phyloP scores from a whole-genome alignment of 345 rosid species.

The Cardamine occulta region DNA sequence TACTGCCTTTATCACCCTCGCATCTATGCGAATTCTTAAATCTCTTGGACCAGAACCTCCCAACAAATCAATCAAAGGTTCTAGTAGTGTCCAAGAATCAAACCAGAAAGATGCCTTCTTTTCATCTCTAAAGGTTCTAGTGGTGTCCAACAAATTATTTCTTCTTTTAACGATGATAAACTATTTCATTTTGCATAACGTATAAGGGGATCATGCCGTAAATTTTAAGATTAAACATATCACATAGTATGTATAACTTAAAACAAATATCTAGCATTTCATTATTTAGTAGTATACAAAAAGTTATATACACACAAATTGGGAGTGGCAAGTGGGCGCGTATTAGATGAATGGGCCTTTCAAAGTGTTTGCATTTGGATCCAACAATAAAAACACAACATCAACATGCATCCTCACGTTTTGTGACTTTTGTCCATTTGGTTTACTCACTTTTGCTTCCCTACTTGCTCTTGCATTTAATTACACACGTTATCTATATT shows the following conservation, averaged over 20 bases:
- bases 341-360: slow-evolving; percentile 15
- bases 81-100: too few relatives aligned
- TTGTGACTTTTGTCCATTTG: background rate
- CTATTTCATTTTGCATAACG: background rate
- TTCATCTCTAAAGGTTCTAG: too few relatives aligned
- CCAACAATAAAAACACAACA: background rate
- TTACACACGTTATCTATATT: background rate
- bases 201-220: background rate
- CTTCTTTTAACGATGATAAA: background rate
- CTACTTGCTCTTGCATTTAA: slow-evolving; percentile 17
- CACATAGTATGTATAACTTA: background rate
- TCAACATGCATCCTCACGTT: background rate
- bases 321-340: slow-evolving; percentile 1
- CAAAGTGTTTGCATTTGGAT: background rate
- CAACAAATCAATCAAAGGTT: too few relatives aligned
- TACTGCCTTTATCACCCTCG: too few relatives aligned
- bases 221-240: background rate
- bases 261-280: background rate
- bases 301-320: background rate
- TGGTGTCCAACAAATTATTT: too few relatives aligned
- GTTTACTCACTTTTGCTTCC: slow-evolving; percentile 6
- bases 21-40: too few relatives aligned
- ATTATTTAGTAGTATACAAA: background rate
- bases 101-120: too few relatives aligned
- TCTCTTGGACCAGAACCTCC: too few relatives aligned